Base-by-base conservation (phyloP, 2,329 filamentous ascomycete genomes). In the Dactylellina sp. region DNA sequence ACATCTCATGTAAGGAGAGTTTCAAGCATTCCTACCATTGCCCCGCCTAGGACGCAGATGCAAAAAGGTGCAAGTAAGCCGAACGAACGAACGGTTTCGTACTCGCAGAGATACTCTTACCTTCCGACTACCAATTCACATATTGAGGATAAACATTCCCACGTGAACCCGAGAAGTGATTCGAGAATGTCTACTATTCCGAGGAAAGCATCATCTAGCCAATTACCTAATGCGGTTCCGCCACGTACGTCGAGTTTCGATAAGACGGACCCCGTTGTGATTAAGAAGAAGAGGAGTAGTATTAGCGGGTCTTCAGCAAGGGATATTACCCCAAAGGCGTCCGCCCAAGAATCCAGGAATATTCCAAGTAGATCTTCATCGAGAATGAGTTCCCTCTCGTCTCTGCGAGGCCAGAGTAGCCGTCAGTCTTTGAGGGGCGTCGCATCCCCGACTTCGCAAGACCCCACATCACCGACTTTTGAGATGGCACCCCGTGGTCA, bases 11-110 rank as follows among this genome's bases (percentile, higher is more conserved):
- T 74, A 18, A 40, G 70, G 7, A 61, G 61, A 2, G 70, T 74
- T 2, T 74, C 70, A n/a, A 74, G 70, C 52, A 74, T 74, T 46
- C 70, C 70, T 44, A 74, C 61, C 2, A 74, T 74, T 18, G 70
- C 70, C 12, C 61, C 55, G 49, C 61, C 56, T 50, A 74, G 61
- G 20, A 55, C 39, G 32, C 70, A 61, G 18, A 32, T 24, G 47
- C 61, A 55, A 28, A 62, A 62, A n/a, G 70, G 62, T 11, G 25
- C 25, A 46, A 56, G 37, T 22, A 22, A 40, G 1, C 46, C 18
- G 16, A 24, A 39, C 2, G 61, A 55, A 4, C n/a, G 56, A 22
- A 61, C 35, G 11, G 61, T 37, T 9, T 60, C 61, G 35, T 39
- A 66, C 11, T 47, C 57, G 6, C 61, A 61, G 9, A 37, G 55